Evolutionary conservation across 176 grass and related monocot genomes (phyloP).

Genomic region (barley (Hordeum vulgare)): MorexV3_pseudomolecules_assembly NC_058520.1:561353038-561353537

Average conservation of each 20-base stretch:
- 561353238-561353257: not conserved
- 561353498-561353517: constrained; percentile 53
- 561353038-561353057: constrained; percentile 54
- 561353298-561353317: not conserved
- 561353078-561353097: constrained; percentile 75
- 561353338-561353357: not conserved
- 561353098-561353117: constrained; percentile 76
- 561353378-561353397: not conserved
- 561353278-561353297: not conserved
- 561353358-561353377: no score
- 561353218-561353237: not conserved
- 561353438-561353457: constrained; percentile 61
- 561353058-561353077: constrained; percentile 84
- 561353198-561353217: not conserved
- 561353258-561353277: not conserved
- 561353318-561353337: not conserved
- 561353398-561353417: constrained; percentile 50
- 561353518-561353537: constrained; percentile 51
- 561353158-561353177: constrained; percentile 55
- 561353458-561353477: constrained; percentile 61
- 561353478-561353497: constrained; percentile 56
- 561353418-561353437: constrained; percentile 46
- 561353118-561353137: constrained; percentile 65
- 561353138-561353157: constrained; percentile 39
- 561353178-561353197: not conserved